Evolutionary conservation across 2,329 filamentous ascomycete species (phyloP), one percentile per base, ranked within the genome.

Genomic region (Capronia americana): DNA sequence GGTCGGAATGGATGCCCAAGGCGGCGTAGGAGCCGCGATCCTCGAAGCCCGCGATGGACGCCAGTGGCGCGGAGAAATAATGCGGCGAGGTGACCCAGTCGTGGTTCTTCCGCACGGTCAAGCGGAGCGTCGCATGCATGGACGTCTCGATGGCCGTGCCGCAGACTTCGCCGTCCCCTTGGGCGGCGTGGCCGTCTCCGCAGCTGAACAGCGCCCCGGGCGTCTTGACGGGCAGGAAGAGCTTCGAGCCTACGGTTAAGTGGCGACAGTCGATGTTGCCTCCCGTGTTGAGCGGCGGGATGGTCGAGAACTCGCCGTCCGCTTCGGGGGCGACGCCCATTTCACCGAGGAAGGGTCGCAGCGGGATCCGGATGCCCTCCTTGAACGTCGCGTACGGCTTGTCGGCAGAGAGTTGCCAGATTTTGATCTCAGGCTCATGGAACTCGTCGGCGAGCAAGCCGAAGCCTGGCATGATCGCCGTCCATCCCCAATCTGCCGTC

Each of bases 131-230:
- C 0, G 83, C 84, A 64, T 76, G 79, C 75, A 85, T 82, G 1
- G 82, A 79, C 28, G 83, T 85, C 76, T 86, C 84, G 69, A 86
- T 84, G 6, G 84, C 84, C n/a, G 83, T 84, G 5, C 84, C 83
- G 69, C 83, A 85, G 24, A 86, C 81, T 69, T 86, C 84, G 3
- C 84, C 84, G 66, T 85, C 83, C 2, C 84, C 84, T 70, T 86
- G 84, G 0, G 82, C 83, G 2, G 82, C 83, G 72, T 86, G 84
- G 0, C 83, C 84, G 70, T 86, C 84, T 41, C 84, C 84, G 66
- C 82, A 84, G 72, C 82, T 84, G 72, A 86, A 85, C 12, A 85
- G 75, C 0, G 83, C 84, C 0, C 84, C 84, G 2, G 78, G 69
- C 0, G 80, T 80, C 70, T 84, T 79, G 12, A 85, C 79, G 14